phyloP scores from a whole-genome alignment of 768 basidiomycete species.

The Sarcodon aspratus region DNA sequence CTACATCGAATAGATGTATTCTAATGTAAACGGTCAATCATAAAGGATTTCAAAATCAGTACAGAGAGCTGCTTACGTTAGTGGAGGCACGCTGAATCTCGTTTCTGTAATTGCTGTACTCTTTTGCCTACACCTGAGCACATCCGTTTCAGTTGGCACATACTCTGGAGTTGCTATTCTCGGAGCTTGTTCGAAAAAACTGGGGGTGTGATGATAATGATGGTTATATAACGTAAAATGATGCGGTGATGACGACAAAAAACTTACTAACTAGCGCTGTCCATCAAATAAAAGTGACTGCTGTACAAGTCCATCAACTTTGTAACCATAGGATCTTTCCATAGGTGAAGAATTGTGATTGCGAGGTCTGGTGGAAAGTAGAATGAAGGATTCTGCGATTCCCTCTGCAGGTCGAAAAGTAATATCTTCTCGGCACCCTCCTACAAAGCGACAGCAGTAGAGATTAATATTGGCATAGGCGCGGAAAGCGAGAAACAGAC shows the following conservation, averaged over 20 bases:
- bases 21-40: neutral
- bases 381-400: slow-evolving; percentile 22
- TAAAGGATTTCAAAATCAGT: neutral
- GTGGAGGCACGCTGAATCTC: slow-evolving; percentile 55
- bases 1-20: slow-evolving; percentile 72
- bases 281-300: slow-evolving; percentile 88
- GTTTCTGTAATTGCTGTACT: slow-evolving; percentile 90
- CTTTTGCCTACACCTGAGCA: slow-evolving; percentile 78
- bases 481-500: slow-evolving; percentile 3
- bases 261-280: slow-evolving; percentile 81
- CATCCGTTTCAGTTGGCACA: slow-evolving; percentile 76
- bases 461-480: neutral
- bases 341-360: slow-evolving; percentile 53
- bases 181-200: slow-evolving; percentile 80
- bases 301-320: slow-evolving; percentile 38
- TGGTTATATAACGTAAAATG: neutral
- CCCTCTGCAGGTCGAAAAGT: slow-evolving; percentile 37
- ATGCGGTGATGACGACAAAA: neutral
- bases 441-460: slow-evolving; percentile 8
- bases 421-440: slow-evolving; percentile 47
- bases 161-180: slow-evolving; percentile 79
- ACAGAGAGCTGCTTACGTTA: slow-evolving; percentile 16
- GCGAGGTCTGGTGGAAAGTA: slow-evolving; percentile 52
- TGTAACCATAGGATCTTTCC: slow-evolving; percentile 52
- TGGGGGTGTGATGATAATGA: slow-evolving; percentile 15